Evolutionary conservation across 1,284 basidiomycete species (phyloP), one percentile per base, ranked within the genome.

Genomic region (Ustilago hordei): DNA sequence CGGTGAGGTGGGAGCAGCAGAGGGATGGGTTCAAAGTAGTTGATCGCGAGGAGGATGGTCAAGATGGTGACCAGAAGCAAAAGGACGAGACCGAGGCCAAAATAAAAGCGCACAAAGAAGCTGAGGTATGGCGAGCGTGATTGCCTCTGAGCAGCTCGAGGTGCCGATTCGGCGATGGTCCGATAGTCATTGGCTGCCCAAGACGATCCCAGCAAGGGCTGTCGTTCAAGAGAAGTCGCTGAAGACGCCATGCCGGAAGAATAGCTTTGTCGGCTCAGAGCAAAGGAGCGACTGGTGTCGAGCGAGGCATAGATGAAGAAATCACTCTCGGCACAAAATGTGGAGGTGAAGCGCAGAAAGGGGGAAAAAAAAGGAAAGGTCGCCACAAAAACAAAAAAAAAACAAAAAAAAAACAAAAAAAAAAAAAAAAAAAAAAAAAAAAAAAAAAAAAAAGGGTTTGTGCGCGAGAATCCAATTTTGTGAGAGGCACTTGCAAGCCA

Each of bases 11-110:
- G 78, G 1, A 79, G 67, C 12, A 81, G 72, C 12, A 73, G 43
- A 13, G 80, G 75, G 19, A 79, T 72, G 36, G 78, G 80, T 13
- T 71, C 62, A 39, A 78, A 69, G 50, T 64, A 64, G 62, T 78
- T 77, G 69, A 78, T 67, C 38, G 52, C 19, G 23, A 81, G 78
- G 8, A 80, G 56, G 15, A 80, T 60, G 57, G 74, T 62, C 47
- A 75, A 23, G 31, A 68, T 47, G 35, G 67, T 68, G 47, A 68
- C 68, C 35, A 60, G 69, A 1, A 78, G 66, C 55, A 78, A 54
- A 17, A 80, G 69, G 2, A 80, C 38, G 48, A 68, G 61, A 34
- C 76, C 75, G 19, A 69, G 15, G 12, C 58, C 47, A 55, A 80
- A 78, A 63, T 73, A 68, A 56, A 72, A 57, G 47, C 70, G 75